These are phyloP conservation scores for Lepidium africanum DNA, from an alignment of 345 rosid genomes.

Conservation along the genomic window DNA sequence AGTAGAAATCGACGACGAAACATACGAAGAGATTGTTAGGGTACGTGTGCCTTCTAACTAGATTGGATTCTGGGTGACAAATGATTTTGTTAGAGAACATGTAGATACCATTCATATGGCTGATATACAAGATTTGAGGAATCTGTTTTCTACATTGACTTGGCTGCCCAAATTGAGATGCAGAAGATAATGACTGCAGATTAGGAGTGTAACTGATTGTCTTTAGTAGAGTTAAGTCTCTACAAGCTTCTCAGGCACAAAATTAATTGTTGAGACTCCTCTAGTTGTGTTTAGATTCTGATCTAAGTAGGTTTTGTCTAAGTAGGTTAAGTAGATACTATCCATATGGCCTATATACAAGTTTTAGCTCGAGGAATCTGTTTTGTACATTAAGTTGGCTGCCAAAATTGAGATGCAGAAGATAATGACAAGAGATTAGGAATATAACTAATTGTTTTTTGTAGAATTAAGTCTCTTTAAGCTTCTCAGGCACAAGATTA, in stretches of 20 bases:
- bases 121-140: background rate
- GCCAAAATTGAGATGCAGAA: background rate
- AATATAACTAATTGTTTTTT: background rate
- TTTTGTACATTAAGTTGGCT: background rate
- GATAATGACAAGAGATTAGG: background rate
- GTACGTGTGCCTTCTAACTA: slow-evolving; percentile 35
- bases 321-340: too few species aligned
- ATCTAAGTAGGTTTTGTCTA: background rate
- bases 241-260: background rate
- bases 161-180: background rate
- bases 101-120: background rate
- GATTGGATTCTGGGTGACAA: background rate
- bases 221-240: background rate
- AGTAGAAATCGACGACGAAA: slow-evolving; percentile 96
- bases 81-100: background rate
- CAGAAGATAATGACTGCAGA: background rate
- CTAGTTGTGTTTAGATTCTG: background rate
- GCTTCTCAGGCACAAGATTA: background rate
- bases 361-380: background rate
- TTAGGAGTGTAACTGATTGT: background rate
- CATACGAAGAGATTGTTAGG: slow-evolving; percentile 98
- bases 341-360: background rate
- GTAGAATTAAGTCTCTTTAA: background rate
- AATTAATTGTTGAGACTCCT: background rate
- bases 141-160: background rate